A percentile compares a stretch with the other conserved stretches of the same genome.
These are phyloP conservation scores for Physcomitrium patens DNA, from an alignment of 225 moss, liverwort and hornwort species.

Conservation along the genomic window DNA sequence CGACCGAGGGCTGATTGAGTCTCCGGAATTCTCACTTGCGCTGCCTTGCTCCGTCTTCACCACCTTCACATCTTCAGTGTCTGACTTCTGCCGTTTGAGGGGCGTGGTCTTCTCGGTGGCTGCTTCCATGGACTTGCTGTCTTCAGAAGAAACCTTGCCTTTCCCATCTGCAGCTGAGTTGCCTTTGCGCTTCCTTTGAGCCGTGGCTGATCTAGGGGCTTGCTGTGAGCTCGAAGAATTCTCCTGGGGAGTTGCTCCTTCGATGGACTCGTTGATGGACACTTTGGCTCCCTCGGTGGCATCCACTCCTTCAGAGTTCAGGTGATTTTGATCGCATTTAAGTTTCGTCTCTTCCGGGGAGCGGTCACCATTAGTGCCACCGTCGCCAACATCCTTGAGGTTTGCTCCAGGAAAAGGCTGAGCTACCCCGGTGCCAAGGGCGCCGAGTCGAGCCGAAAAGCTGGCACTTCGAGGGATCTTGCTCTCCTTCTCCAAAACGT, in stretches of 20 bases:
- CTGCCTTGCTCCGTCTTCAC: slow-evolving; percentile 27
- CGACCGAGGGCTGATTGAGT: slow-evolving; percentile 34
- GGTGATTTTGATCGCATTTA: slow-evolving; percentile 23
- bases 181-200: slow-evolving; percentile 36
- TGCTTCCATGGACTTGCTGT: slow-evolving; percentile 31
- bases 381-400: background rate
- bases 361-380: too few species aligned
- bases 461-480: background rate
- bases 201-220: background rate
- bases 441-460: too few species aligned
- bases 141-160: slow-evolving; percentile 10
- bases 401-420: too few species aligned
- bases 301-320: slow-evolving; percentile 19
- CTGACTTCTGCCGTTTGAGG: too few species aligned
- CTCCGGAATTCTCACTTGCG: slow-evolving; percentile 42
- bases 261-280: slow-evolving; percentile 25
- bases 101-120: background rate
- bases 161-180: too few species aligned
- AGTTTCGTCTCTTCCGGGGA: slow-evolving; percentile 32
- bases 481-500: slow-evolving; percentile 36
- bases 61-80: slow-evolving; percentile 14
- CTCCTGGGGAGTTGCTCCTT: slow-evolving; percentile 35
- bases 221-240: slow-evolving; percentile 44
- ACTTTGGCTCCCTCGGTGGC: slow-evolving; percentile 22
- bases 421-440: too few species aligned